Evolutionary conservation across 106 monocot genomes (phyloP).

Genomic region (Xerophyta viscosa): DNA sequence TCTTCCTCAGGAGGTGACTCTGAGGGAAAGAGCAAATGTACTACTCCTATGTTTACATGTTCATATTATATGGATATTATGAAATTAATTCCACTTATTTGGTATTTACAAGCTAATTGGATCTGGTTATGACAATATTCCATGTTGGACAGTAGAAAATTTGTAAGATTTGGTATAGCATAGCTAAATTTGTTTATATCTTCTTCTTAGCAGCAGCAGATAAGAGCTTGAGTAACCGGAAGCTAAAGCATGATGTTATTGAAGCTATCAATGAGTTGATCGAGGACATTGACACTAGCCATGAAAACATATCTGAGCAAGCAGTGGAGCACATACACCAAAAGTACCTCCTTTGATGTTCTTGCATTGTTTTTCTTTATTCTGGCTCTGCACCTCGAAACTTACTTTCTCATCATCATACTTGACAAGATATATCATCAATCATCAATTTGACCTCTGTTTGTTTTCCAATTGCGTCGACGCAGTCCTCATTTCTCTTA

Average conservation of each 20-base stretch:
- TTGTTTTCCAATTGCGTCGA: too few relatives aligned
- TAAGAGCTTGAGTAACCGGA: slow-evolving; percentile 50
- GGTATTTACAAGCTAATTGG: too few relatives aligned
- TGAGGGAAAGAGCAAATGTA: slow-evolving; percentile 95
- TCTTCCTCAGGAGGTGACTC: slow-evolving; percentile 88
- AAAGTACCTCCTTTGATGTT: slow-evolving; percentile 41
- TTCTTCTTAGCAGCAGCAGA: slow-evolving; percentile 47
- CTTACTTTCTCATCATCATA: too few relatives aligned
- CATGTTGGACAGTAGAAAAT: too few relatives aligned
- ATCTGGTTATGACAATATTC: too few relatives aligned
- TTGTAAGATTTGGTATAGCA: too few relatives aligned
- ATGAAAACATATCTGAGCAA: slow-evolving; percentile 93
- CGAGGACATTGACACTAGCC: slow-evolving; percentile 83
- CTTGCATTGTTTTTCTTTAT: not conserved
- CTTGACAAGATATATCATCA: too few relatives aligned
- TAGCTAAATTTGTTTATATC: too few relatives aligned
- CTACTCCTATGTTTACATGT: not conserved
- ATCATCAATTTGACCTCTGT: too few relatives aligned
- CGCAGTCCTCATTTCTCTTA: too few relatives aligned
- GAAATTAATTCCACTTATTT: too few relatives aligned
- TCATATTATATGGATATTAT: not conserved
- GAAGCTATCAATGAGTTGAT: slow-evolving; percentile 94
- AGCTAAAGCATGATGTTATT: slow-evolving; percentile 84
- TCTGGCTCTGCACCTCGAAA: too few relatives aligned
- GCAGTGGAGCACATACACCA: slow-evolving; percentile 98